A percentile compares a stretch with the other conserved stretches of the same genome.
Conservation (phyloP, 768 basidiomycete species). For the Asterophora parasitica region DNA sequence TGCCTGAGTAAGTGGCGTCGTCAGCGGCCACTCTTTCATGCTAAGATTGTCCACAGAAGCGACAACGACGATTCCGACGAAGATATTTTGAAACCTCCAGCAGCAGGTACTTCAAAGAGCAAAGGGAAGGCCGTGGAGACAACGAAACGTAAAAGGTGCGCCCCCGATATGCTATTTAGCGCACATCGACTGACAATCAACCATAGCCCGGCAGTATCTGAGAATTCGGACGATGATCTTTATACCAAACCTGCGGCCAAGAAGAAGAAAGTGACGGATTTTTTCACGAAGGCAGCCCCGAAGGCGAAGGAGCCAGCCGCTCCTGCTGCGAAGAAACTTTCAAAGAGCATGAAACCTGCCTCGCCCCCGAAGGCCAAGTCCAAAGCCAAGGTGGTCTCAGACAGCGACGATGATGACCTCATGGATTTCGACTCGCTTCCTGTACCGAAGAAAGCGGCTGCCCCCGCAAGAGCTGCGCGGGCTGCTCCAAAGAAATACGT, state of each 20-base stretch:
- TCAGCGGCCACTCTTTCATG: too few species aligned
- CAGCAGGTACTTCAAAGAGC: constrained; percentile 8
- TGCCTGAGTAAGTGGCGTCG: constrained; percentile 4
- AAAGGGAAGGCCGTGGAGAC: constrained; percentile 21
- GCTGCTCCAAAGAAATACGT: constrained; percentile 57
- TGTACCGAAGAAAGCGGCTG: constrained; percentile 35
- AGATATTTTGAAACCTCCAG: constrained; percentile 1
- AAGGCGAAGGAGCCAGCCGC: constrained; percentile 34
- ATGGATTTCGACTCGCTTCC: constrained; percentile 40
- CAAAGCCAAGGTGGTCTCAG: constrained; percentile 40
- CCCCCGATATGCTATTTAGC: background rate
- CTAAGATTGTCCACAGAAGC: background rate
- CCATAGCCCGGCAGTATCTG: constrained; percentile 29
- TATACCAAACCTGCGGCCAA: constrained; percentile 46
- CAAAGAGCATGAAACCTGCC: constrained; percentile 57
- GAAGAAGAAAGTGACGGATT: constrained; percentile 57
- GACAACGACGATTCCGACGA: constrained; percentile 14
- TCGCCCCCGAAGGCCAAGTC: constrained; percentile 46
- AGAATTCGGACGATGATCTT: constrained; percentile 38
- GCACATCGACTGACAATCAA: background rate
- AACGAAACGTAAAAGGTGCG: constrained; percentile 68
- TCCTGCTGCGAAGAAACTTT: constrained; percentile 42
- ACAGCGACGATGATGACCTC: constrained; percentile 39
- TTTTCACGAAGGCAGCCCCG: constrained; percentile 46
- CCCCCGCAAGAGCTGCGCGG: constrained; percentile 47